Percentiles rank a stretch among this genome's conserved stretches.
These are phyloP conservation scores for Setomelanomma holmii DNA, from an alignment of 2,329 filamentous ascomycete species.

Conservation along the genomic window DNA sequence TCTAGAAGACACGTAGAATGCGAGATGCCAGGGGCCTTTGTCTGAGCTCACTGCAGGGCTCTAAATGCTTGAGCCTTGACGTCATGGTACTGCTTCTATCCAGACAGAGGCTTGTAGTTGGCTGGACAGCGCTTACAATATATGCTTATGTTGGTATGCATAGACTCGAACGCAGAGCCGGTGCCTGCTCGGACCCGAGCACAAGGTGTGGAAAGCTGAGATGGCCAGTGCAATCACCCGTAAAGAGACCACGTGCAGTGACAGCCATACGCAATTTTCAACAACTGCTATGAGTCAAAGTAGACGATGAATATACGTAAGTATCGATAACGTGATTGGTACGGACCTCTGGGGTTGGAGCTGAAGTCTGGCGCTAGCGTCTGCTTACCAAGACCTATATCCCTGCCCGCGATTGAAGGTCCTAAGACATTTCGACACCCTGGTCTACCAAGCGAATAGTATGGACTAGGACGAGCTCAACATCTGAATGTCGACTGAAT, in stretches of 20 bases:
- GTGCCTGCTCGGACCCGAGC: constrained; percentile 3
- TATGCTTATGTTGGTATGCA: not conserved
- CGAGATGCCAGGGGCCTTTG: too few relatives aligned
- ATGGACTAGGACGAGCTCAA: not conserved
- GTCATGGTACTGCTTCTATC: too few relatives aligned
- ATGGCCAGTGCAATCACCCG: not conserved
- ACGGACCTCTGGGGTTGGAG: not conserved
- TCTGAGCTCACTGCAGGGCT: too few relatives aligned
- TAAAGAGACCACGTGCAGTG: not conserved
- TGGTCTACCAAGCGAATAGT: not conserved
- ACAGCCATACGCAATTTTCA: not conserved
- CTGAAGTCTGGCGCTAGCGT: not conserved
- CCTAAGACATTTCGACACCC: not conserved
- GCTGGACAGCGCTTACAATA: not conserved
- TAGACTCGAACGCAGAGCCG: not conserved
- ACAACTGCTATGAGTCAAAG: not conserved
- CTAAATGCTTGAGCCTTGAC: too few relatives aligned
- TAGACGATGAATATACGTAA: not conserved
- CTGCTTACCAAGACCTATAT: not conserved
- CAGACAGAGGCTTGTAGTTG: too few relatives aligned
- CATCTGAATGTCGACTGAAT: not conserved
- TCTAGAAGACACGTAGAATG: too few relatives aligned
- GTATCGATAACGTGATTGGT: not conserved
- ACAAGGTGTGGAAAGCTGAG: not conserved
- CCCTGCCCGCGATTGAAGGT: not conserved